These are phyloP conservation scores for Actinidia chinensis DNA, from an alignment of 179 eudicot species.

Conservation along the genomic window DNA sequence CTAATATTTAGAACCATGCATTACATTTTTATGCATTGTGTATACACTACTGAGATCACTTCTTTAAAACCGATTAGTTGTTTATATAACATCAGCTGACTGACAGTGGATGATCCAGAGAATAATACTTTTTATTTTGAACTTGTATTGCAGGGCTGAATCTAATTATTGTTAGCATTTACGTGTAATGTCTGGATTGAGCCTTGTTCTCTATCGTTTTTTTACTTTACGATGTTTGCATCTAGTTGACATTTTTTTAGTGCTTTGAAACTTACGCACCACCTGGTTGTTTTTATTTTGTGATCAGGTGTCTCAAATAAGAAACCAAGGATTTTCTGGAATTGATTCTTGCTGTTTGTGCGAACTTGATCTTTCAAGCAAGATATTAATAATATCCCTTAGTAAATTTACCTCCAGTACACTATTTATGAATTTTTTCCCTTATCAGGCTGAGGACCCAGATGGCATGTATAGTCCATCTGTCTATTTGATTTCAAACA, in stretches of 20 bases:
- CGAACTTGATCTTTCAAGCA: conserved; percentile 64
- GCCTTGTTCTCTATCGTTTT: not conserved
- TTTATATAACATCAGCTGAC: not conserved
- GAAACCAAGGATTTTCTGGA: conserved; percentile 41
- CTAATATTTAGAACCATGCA: not conserved
- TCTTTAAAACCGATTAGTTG: not conserved
- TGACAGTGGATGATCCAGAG: not conserved
- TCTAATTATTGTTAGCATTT: not conserved
- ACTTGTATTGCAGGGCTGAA: not conserved
- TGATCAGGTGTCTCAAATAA: conserved; percentile 71
- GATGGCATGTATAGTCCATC: conserved; percentile 1
- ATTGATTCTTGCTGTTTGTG: conserved; percentile 63
- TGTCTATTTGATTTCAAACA: conserved; percentile 29
- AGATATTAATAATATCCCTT: conserved; percentile 51
- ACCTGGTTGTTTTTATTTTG: conserved; percentile 5
- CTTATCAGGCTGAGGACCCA: not conserved
- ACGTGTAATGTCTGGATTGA: not conserved
- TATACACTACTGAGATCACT: not conserved
- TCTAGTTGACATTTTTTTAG: not conserved
- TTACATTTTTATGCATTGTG: not conserved
- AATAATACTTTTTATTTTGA: not conserved
- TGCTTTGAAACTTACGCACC: not conserved
- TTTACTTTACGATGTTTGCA: not conserved
- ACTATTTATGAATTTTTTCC: conserved; percentile 9
- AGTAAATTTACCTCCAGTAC: conserved; percentile 36